Evolutionary conservation across 2,329 filamentous ascomycete species (phyloP), one percentile per base, ranked within the genome.

Genomic region (Fusarium globosum): DNA sequence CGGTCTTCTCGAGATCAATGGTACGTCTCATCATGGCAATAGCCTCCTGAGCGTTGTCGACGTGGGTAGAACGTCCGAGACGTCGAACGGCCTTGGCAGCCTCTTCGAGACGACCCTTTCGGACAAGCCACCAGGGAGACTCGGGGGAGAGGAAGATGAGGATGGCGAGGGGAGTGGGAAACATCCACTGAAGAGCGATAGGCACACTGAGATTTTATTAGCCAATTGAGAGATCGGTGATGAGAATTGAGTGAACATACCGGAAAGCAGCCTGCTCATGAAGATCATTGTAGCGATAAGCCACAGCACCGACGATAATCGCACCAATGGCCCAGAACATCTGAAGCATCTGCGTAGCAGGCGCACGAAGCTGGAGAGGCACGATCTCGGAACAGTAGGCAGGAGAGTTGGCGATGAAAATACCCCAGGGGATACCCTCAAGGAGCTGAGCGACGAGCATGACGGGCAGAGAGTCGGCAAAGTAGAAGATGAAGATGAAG

Each of bases 301-400:
- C 87, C 61, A 88, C 85, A 51, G 80, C 89, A 30, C 84, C 86
- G 41, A 91, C 89, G 46, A 91, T 88, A 76, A 91, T 90, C 26
- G 83, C 80, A 20, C 89, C 89, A 72, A 91, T 88, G 8, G 88
- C 86, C 89, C 89, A 91, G 81, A 88, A 88, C 89, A 91, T 91
- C 78, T 91, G 89, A 79, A 91, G 74, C 82, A 88, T 90, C 76
- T 88, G 86, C 4, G 89, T 91, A 20, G 83, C 85, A 48, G 88
- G 86, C 64, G 86, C 89, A 78, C 89, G 83, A 48, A 91, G 82
- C 73, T 82, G 81, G 42, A 91, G 83, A 2, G 89, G 89, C 16
- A 89, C 88, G 56, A 91, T 89, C 78, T 91, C 89, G 72, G 82
- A 83, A 79, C 86, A 88, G 81, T 91, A 90, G 6, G 89, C 89